Evolutionary conservation across 2,329 filamentous ascomycete genomes (phyloP).

Genomic region (Alternaria incomplexa): DNA sequence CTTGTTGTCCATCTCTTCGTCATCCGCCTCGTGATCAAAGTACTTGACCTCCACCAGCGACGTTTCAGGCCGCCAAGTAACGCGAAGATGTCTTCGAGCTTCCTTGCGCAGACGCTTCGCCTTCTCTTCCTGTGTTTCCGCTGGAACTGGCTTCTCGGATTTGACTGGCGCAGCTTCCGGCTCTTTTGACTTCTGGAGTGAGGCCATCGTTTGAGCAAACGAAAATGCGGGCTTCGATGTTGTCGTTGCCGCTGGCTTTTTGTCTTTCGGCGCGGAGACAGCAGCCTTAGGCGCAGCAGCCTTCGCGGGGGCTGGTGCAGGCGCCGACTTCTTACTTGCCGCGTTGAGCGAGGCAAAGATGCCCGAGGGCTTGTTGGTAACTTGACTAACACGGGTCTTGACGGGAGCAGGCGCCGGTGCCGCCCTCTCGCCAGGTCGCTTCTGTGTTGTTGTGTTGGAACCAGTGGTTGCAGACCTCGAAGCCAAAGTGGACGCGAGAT

Average conservation of each 20-base stretch:
- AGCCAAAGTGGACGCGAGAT: conserved; percentile 2
- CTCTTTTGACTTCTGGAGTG: conserved; percentile 61
- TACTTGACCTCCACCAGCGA: conserved; percentile 70
- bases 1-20: conserved; percentile 66
- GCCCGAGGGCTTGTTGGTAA: conserved; percentile 53
- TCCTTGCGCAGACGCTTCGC: conserved; percentile 74
- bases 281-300: conserved; percentile 34
- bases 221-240: conserved; percentile 45
- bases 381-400: conserved; percentile 43
- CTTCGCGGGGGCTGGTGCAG: conserved; percentile 31
- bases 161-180: conserved; percentile 55
- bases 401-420: conserved; percentile 31
- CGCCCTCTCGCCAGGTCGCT: conserved; percentile 38
- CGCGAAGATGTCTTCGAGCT: conserved; percentile 70
- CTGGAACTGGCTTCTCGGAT: conserved; percentile 59
- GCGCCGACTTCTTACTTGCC: conserved; percentile 51
- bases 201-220: conserved; percentile 50
- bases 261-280: conserved; percentile 30
- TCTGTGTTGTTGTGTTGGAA: conserved; percentile 22
- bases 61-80: conserved; percentile 72
- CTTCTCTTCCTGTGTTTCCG: conserved; percentile 72
- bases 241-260: conserved; percentile 32
- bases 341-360: conserved; percentile 56
- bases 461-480: conserved; percentile 16
- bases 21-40: conserved; percentile 74